Base-by-base conservation (phyloP, 345 rosid genomes). In the Linum trigynum region DNA sequence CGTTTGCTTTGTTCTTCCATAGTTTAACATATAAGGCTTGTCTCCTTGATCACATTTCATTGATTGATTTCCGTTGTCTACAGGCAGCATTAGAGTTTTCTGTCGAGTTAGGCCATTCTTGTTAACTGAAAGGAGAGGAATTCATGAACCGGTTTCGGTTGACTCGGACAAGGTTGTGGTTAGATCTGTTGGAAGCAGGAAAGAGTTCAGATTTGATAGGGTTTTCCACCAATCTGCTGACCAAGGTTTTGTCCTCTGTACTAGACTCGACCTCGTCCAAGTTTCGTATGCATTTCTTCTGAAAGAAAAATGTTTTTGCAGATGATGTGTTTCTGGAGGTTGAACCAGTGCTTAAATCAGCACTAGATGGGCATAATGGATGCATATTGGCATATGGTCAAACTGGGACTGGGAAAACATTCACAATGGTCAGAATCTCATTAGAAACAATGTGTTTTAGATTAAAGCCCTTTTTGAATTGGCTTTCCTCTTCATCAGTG, bases 361-460 rank as follows among this genome's bases (percentile, higher is more conserved):
- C 94, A 2, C 88, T 92, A 41, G 97, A 92, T 66, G 98, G 98
- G 41, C 83, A 90, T 79, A 86, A 86, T 75, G 98, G 81, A 17
- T 90, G 94, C 64, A 72, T 92, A n/a, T 75, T 92, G 68, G 98
- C 98, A 11, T 92, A 85, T 73, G 97, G 96, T 65, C 96, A 89
- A 80, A 92, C 98, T 1, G 90, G 94, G n/a, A 88, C 94, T 5
- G 97, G 98, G 62, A 92, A 92, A 84, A 92, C 96, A 42, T 90
- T 79, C 68, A 85, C 98, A 53, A 92, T 90, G 98, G 97, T 86
- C 45, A 74, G 87, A 72, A 55, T 40, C 48, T 42, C 55, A 62
- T 72, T 66, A 53, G 16, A 1, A 23, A 10, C 39, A 11, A 11
- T 42, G n/a, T 38, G 48, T 10, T 41, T 3, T 35, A 14, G 32